Percentiles rank a stretch among this genome's conserved stretches.
phyloP scores from a whole-genome alignment of 106 monocot species.

The Dactylorhiza incarnata region DNA sequence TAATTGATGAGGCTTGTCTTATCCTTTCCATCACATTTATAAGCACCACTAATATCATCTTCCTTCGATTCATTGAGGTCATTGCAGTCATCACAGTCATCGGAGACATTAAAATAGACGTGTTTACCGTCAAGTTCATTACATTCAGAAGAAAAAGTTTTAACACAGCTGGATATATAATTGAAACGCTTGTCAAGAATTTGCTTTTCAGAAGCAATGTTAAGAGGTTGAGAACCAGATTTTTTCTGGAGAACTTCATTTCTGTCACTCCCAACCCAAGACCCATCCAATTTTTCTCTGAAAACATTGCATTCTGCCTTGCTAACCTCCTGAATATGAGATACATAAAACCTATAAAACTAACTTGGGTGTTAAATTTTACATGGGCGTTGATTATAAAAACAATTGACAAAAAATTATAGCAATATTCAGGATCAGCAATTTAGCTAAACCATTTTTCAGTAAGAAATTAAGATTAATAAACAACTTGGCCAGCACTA shows the following conservation, averaged over 20 bases:
- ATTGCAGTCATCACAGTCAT: constrained; percentile 36
- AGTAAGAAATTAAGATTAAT: background rate
- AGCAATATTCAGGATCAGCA: background rate
- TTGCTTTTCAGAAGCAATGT: constrained; percentile 32
- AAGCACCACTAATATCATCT: constrained; percentile 19
- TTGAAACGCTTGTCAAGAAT: constrained; percentile 47
- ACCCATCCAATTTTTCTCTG: constrained; percentile 7
- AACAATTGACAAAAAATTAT: background rate
- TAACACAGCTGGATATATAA: constrained; percentile 44
- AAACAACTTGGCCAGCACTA: background rate
- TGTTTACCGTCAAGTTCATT: constrained; percentile 44
- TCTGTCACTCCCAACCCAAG: constrained; percentile 1
- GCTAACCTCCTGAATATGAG: constrained; percentile 37
- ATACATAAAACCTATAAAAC: constrained; percentile 41
- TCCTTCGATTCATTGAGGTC: constrained; percentile 26
- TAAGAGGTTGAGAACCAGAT: constrained; percentile 9
- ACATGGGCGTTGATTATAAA: background rate
- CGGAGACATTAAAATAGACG: constrained; percentile 47
- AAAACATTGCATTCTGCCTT: constrained; percentile 38
- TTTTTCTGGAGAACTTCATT: constrained; percentile 6
- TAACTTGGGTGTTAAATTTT: background rate
- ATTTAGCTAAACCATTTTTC: background rate
- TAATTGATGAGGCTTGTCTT: background rate
- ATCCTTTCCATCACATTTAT: constrained; percentile 14
- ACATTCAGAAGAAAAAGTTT: constrained; percentile 48